Evolutionary conservation across 2,329 filamentous ascomycete genomes (phyloP).

Genomic region (Penicillium sp.): DNA sequence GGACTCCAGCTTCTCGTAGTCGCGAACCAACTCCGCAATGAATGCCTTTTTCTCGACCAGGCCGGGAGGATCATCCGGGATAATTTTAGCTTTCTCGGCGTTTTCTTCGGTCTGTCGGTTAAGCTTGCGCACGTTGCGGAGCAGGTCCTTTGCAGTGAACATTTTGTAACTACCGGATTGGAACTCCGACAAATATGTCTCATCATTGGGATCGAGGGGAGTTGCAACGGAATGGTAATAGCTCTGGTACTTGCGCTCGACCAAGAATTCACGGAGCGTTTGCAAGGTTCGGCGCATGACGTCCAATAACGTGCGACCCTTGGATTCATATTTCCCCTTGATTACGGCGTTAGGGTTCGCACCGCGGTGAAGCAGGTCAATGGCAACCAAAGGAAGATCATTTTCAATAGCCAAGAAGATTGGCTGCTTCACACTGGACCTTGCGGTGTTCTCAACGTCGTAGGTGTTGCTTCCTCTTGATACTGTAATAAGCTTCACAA

Average conservation of each 20-base stretch:
- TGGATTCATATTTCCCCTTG: slow-evolving; percentile 22
- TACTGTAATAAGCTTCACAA: slow-evolving; percentile 23
- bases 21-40: slow-evolving; percentile 44
- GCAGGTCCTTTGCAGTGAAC: slow-evolving; percentile 41
- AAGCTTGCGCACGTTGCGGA: slow-evolving; percentile 30
- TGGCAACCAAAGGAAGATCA: slow-evolving; percentile 46
- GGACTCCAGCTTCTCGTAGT: slow-evolving; percentile 49
- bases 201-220: slow-evolving; percentile 36
- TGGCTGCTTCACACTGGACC: slow-evolving; percentile 51
- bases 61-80: slow-evolving; percentile 10
- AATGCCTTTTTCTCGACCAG: slow-evolving; percentile 48
- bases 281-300: slow-evolving; percentile 47
- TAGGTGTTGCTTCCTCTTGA: neutral
- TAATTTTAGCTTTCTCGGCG: slow-evolving; percentile 13
- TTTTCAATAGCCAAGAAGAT: slow-evolving; percentile 52
- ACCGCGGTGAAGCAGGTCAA: slow-evolving; percentile 54
- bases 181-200: slow-evolving; percentile 45
- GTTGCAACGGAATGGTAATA: neutral
- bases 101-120: slow-evolving; percentile 33
- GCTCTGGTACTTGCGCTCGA: slow-evolving; percentile 16
- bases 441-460: slow-evolving; percentile 44
- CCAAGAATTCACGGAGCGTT: slow-evolving; percentile 42
- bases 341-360: slow-evolving; percentile 58
- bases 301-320: slow-evolving; percentile 48
- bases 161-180: slow-evolving; percentile 52